These are phyloP conservation scores for Pestalotiopsis sp. DNA, from an alignment of 2,329 filamentous ascomycete species.

Conservation along the genomic window DNA sequence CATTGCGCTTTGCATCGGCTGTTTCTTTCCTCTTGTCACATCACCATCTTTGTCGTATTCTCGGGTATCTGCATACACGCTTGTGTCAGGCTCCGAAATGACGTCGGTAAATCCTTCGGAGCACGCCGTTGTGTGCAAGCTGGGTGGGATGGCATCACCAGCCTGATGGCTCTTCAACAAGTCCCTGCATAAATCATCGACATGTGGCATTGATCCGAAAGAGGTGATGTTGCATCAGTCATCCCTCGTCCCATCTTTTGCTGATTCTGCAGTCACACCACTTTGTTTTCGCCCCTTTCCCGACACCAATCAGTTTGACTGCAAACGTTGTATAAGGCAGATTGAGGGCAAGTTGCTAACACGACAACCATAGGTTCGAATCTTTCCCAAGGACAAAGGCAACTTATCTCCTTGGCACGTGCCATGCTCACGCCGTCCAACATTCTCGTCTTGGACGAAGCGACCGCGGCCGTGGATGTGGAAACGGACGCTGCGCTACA, in stretches of 20 bases:
- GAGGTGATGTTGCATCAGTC: not conserved
- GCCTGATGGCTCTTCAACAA: constrained; percentile 21
- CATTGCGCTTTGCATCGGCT: constrained; percentile 30
- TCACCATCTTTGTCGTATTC: constrained; percentile 30
- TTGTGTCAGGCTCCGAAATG: constrained; percentile 19
- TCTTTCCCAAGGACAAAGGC: constrained; percentile 90
- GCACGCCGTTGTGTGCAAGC: constrained; percentile 14
- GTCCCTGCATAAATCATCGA: constrained; percentile 36
- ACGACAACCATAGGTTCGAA: constrained; percentile 71
- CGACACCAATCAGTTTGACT: constrained; percentile 12
- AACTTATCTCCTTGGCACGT: constrained; percentile 90
- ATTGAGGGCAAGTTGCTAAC: not conserved
- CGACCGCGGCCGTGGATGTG: constrained; percentile 76
- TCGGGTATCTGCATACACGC: constrained; percentile 29
- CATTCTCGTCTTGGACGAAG: constrained; percentile 95
- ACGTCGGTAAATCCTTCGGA: constrained; percentile 21
- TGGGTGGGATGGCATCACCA: constrained; percentile 8
- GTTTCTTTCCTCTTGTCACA: constrained; percentile 11
- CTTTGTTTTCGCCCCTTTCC: constrained; percentile 4
- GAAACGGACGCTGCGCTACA: constrained; percentile 71
- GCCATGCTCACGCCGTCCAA: constrained; percentile 95
- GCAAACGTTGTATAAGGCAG: not conserved
- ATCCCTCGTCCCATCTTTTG: not conserved
- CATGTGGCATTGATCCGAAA: constrained; percentile 30
- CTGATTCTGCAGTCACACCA: not conserved